Evolutionary conservation across 495 filamentous ascomycete genomes (phyloP).

Genomic region (Penicillium ochrochloron): DNA sequence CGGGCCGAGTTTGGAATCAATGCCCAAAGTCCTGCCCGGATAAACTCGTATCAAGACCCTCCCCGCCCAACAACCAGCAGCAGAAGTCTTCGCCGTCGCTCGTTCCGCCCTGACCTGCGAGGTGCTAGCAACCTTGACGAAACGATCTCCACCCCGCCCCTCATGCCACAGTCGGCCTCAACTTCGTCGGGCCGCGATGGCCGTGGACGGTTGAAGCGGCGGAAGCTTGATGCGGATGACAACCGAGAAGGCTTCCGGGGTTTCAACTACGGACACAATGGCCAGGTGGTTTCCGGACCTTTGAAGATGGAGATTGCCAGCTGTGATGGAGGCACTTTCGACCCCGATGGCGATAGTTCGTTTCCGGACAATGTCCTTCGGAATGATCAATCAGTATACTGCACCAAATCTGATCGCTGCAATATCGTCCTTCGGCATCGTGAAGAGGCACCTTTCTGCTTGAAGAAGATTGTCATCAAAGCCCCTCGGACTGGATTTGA

Average conservation of each 20-base stretch:
- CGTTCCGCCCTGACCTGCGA: conserved; percentile 15
- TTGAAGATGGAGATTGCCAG: conserved; percentile 83
- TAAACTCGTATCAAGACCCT: conserved; percentile 9
- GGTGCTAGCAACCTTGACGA: conserved; percentile 36
- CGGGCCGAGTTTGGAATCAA: conserved; percentile 2
- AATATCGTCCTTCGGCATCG: conserved; percentile 84
- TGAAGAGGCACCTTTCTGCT: conserved; percentile 73
- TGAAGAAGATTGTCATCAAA: conserved; percentile 87
- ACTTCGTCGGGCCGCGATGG: conserved; percentile 27
- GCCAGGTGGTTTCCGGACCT: conserved; percentile 79
- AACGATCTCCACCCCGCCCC: conserved; percentile 46
- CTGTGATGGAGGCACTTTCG: conserved; percentile 86
- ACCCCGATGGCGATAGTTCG: conserved; percentile 59
- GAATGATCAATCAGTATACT: conserved; percentile 85
- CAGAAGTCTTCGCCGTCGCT: conserved; percentile 22
- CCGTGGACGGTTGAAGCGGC: conserved; percentile 65
- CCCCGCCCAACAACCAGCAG: conserved; percentile 9
- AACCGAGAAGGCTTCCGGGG: conserved; percentile 54
- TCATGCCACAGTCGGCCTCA: conserved; percentile 39
- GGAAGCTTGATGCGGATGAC: conserved; percentile 72
- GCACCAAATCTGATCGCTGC: conserved; percentile 79
- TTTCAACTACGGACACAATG: conserved; percentile 79
- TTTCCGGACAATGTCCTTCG: conserved; percentile 79
- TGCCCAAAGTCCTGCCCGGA: conserved; percentile 5
- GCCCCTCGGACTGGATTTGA: conserved; percentile 81